A percentile compares a stretch with the other conserved stretches of the same genome.
These are phyloP conservation scores for Zalaria sp. DNA, from an alignment of 2,329 filamentous ascomycete genomes.

Conservation along the genomic window DNA sequence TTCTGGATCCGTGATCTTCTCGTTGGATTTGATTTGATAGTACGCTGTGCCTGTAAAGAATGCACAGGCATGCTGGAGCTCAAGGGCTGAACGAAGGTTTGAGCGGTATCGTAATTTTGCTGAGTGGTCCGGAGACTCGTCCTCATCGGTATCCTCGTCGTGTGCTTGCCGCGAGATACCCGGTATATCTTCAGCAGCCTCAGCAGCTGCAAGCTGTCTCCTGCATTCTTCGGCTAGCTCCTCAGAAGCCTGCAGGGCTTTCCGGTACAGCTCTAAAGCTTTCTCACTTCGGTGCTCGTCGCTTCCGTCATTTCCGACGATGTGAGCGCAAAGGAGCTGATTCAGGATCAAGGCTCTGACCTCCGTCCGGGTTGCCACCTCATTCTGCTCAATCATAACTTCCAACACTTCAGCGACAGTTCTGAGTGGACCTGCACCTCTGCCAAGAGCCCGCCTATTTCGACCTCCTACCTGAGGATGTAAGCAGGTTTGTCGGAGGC, in stretches of 20 bases:
- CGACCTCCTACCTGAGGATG: conserved; percentile 68
- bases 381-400: conserved; percentile 81
- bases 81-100: conserved; percentile 57
- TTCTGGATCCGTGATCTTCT: conserved; percentile 47
- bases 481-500: conserved; percentile 68
- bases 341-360: conserved; percentile 46
- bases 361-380: conserved; percentile 49
- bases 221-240: conserved; percentile 50
- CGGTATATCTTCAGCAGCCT: not conserved
- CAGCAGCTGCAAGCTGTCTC: conserved; percentile 30
- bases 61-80: conserved; percentile 64
- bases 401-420: conserved; percentile 79
- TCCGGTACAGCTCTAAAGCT: conserved; percentile 57
- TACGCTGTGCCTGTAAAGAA: conserved; percentile 79
- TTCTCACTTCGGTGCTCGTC: conserved; percentile 38
- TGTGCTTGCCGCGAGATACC: not conserved
- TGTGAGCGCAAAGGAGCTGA: conserved; percentile 57
- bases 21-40: conserved; percentile 67
- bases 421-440: conserved; percentile 50
- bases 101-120: conserved; percentile 30
- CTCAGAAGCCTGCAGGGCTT: conserved; percentile 25
- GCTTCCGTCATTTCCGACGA: conserved; percentile 60
- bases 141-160: conserved; percentile 11
- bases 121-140: conserved; percentile 18
- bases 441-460: conserved; percentile 49